These are phyloP conservation scores for Mucor irregularis DNA, from an alignment of 371 early-diverging fungal genomes.

Conservation along the genomic window DNA sequence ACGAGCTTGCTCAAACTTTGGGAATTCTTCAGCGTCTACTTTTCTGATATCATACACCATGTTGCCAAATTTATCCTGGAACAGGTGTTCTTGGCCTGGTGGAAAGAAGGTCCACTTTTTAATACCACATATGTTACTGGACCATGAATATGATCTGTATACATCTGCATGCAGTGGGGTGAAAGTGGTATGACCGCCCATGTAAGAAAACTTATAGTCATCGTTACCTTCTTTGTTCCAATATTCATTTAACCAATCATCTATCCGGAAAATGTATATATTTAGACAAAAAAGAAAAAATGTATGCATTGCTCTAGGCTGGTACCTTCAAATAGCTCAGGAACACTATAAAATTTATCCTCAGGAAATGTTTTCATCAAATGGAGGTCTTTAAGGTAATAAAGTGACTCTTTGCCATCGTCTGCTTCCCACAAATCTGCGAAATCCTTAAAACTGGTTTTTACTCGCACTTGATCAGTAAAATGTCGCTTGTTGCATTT, in stretches of 20 bases:
- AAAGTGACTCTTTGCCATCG: slow-evolving; percentile 19
- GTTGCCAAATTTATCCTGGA: slow-evolving; percentile 48
- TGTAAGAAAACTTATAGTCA: slow-evolving; percentile 74
- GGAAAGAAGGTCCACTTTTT: slow-evolving; percentile 75
- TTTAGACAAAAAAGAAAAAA: not conserved
- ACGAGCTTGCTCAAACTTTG: slow-evolving; percentile 50
- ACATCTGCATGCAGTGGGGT: slow-evolving; percentile 83
- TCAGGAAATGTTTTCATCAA: slow-evolving; percentile 54
- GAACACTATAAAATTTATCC: slow-evolving; percentile 48
- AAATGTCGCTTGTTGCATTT: slow-evolving; percentile 57
- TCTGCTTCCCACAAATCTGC: slow-evolving; percentile 45
- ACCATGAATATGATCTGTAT: slow-evolving; percentile 77
- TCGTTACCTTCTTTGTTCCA: slow-evolving; percentile 45
- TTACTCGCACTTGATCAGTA: slow-evolving; percentile 60
- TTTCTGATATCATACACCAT: slow-evolving; percentile 61
- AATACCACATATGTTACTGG: slow-evolving; percentile 73
- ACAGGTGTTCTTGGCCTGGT: slow-evolving; percentile 59
- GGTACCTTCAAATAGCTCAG: slow-evolving; percentile 57
- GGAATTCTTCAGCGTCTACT: slow-evolving; percentile 51
- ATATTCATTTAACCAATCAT: slow-evolving; percentile 79
- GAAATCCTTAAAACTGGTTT: slow-evolving; percentile 59
- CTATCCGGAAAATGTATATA: slow-evolving; percentile 15
- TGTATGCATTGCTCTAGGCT: not conserved
- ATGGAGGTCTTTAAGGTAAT: slow-evolving; percentile 78
- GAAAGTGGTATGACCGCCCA: slow-evolving; percentile 71